Evolutionary conservation across 768 basidiomycete species (phyloP).

Genomic region (Sutorius australiensis): DNA sequence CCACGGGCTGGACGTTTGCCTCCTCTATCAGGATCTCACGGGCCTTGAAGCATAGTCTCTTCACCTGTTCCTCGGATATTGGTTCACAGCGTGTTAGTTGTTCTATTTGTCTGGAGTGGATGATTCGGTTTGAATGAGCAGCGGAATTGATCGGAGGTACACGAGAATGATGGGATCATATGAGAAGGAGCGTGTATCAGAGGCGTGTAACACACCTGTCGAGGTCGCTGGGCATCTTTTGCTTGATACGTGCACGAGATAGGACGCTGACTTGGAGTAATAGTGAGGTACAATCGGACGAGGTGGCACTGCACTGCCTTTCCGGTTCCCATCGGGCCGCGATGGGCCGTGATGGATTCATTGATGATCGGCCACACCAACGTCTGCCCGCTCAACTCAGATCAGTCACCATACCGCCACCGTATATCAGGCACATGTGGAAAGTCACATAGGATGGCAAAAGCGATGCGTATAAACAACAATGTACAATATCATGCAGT

Average conservation of each 20-base stretch:
- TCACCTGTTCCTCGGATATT: slow-evolving; percentile 95
- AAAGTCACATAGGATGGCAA: slow-evolving; percentile 8
- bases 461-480: slow-evolving; percentile 28
- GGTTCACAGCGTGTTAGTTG: slow-evolving; percentile 92
- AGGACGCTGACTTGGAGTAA: slow-evolving; percentile 31
- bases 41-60: slow-evolving; percentile 91
- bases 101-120: slow-evolving; percentile 76
- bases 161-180: slow-evolving; percentile 21
- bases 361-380: slow-evolving; percentile 17
- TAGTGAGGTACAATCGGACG: slow-evolving; percentile 19
- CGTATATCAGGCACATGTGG: slow-evolving; percentile 26
- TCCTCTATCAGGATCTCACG: slow-evolving; percentile 97
- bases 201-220: slow-evolving; percentile 47
- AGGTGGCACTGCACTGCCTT: slow-evolving; percentile 28
- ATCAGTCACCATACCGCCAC: slow-evolving; percentile 6
- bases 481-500: slow-evolving; percentile 33
- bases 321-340: slow-evolving; percentile 1
- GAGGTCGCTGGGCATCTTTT: slow-evolving; percentile 51
- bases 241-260: slow-evolving; percentile 19
- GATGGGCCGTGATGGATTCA: slow-evolving; percentile 8
- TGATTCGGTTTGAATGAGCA: slow-evolving; percentile 11
- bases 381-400: slow-evolving; percentile 4
- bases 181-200: slow-evolving; percentile 26
- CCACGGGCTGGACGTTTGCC: slow-evolving; percentile 94
- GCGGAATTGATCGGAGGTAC: slow-evolving; percentile 25